phyloP scores from a whole-genome alignment of 345 rosid genomes.

The Leavenworthia alabamica region DNA sequence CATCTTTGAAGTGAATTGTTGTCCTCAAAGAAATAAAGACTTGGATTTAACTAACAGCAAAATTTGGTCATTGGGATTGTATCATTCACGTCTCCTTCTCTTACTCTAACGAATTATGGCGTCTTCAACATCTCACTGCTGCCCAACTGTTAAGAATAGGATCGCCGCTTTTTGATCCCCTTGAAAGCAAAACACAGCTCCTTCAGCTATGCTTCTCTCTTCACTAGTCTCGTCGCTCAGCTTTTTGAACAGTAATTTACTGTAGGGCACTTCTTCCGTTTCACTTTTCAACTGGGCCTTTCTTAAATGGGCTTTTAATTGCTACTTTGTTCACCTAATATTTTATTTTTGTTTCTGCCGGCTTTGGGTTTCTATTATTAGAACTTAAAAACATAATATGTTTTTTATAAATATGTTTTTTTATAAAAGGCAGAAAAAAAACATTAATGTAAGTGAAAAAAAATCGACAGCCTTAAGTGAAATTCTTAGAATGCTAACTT shows the following conservation, averaged over 20 bases:
- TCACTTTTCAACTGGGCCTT: neutral
- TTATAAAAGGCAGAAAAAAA: no score
- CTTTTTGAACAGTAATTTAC: neutral
- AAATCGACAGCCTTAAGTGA: no score
- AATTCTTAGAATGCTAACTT: no score
- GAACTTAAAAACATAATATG: no score
- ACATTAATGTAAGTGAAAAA: no score
- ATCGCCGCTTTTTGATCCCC: neutral
- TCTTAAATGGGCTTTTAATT: neutral
- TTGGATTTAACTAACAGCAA: neutral
- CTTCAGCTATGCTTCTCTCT: neutral
- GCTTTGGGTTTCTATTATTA: no score
- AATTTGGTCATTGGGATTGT: neutral
- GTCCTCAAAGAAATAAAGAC: neutral
- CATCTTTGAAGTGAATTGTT: slow-evolving; percentile 23
- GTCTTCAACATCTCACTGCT: neutral
- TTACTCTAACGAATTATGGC: no score
- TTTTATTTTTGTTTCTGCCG: no score
- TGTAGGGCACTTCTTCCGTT: neutral
- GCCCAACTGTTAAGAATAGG: neutral
- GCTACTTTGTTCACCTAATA: neutral
- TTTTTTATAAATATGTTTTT: no score
- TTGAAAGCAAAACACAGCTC: neutral
- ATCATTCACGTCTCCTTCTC: neutral
- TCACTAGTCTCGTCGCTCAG: no score